Conservation (phyloP, 345 rosid genomes). For the Fremontodendron californicum region DNA sequence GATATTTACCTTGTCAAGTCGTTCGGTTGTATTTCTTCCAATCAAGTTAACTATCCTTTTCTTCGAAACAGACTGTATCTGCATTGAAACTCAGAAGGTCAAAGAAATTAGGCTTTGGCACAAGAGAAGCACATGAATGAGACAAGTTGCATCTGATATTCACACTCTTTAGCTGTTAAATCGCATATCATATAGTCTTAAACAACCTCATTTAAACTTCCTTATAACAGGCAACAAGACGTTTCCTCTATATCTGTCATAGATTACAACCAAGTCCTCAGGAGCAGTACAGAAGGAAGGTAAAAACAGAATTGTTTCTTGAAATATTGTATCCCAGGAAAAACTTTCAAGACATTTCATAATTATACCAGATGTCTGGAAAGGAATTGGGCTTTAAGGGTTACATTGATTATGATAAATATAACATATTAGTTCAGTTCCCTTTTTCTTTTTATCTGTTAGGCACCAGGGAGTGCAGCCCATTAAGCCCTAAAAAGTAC, state of each 20-base stretch:
- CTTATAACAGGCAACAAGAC: not conserved
- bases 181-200: not conserved
- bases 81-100: constrained; percentile 14
- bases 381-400: not conserved
- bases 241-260: not conserved
- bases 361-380: not conserved
- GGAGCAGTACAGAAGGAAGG: not conserved
- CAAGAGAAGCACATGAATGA: not conserved
- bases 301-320: not conserved
- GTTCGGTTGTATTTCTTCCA: constrained; percentile 58
- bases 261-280: not conserved
- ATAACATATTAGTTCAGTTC: not conserved
- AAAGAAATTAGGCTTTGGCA: not conserved
- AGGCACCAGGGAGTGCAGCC: not conserved
- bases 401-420: not conserved
- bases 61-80: constrained; percentile 47
- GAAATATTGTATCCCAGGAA: not conserved
- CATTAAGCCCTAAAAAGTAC: not conserved
- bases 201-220: not conserved
- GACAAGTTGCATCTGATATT: not conserved
- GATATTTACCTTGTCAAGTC: constrained; percentile 43
- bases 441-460: not conserved
- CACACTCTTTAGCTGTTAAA: not conserved
- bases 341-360: not conserved
- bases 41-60: constrained; percentile 47